phyloP scores from a whole-genome alignment of 352 stramenopile species.

The Elongisporangium undulatum region DNA sequence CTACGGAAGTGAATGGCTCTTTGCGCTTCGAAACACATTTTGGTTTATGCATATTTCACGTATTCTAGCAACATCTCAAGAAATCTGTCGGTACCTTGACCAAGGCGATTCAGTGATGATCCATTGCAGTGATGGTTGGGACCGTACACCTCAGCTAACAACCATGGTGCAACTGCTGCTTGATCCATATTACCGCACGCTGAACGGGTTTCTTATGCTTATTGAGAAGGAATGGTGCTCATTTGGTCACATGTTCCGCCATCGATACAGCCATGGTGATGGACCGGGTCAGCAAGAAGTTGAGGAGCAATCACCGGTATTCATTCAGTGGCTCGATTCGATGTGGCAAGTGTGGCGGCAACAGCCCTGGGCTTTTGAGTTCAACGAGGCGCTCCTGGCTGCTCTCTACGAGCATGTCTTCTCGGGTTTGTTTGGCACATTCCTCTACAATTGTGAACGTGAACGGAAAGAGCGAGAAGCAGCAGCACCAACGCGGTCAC shows the following conservation, averaged over 20 bases:
- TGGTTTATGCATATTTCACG: conserved; percentile 97
- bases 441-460: conserved; percentile 96
- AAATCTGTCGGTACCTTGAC: conserved; percentile 92
- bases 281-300: conserved; percentile 91
- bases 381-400: conserved; percentile 92
- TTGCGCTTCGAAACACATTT: conserved; percentile 93
- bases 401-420: conserved; percentile 96
- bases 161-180: conserved; percentile 95
- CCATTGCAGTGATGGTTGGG: conserved; percentile 99
- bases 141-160: conserved; percentile 96
- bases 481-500: conserved; percentile 50
- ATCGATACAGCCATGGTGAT: conserved; percentile 95
- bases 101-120: conserved; percentile 95
- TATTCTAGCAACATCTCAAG: conserved; percentile 92
- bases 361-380: conserved; percentile 97
- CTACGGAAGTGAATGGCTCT: conserved; percentile 72
- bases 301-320: conserved; percentile 97
- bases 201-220: conserved; percentile 93
- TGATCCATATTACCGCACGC: conserved; percentile 98
- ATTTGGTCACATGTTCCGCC: conserved; percentile 99
- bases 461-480: conserved; percentile 66
- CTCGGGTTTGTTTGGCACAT: conserved; percentile 95
- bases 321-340: conserved; percentile 98
- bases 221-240: conserved; percentile 99
- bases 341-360: conserved; percentile 97